phyloP scores from a whole-genome alignment of 495 filamentous ascomycete genomes.

The Pseudomonodictys pantanalensis region DNA sequence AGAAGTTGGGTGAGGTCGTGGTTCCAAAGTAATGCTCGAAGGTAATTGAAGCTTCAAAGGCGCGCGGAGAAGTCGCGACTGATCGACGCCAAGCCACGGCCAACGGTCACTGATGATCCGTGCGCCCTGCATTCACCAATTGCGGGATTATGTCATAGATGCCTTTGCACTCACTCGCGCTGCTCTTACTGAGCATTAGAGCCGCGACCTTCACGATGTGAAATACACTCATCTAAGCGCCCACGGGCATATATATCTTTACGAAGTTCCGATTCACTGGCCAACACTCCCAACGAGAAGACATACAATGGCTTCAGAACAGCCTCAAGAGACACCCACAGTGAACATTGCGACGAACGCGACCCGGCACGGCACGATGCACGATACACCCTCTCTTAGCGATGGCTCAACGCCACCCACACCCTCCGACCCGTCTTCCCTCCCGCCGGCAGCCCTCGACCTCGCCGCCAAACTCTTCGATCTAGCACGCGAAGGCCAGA shows the following conservation, averaged over 20 bases:
- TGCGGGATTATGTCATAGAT: conserved; percentile 19
- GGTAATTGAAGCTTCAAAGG: neutral
- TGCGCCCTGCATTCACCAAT: neutral
- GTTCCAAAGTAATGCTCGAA: neutral
- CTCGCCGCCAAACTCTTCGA: conserved; percentile 46
- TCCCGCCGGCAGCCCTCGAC: conserved; percentile 43
- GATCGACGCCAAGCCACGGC: neutral
- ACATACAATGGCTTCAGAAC: neutral
- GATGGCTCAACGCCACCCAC: neutral
- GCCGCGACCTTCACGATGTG: neutral
- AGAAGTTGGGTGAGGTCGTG: neutral
- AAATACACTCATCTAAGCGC: neutral
- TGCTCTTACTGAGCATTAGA: conserved; percentile 6
- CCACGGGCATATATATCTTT: neutral
- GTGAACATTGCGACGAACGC: neutral
- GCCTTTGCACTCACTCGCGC: neutral
- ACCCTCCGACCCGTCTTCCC: conserved; percentile 12
- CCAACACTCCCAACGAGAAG: neutral
- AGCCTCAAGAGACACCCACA: neutral
- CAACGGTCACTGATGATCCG: too few relatives aligned
- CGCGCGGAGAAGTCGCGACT: neutral
- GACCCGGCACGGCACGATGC: neutral
- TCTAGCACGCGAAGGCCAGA: conserved; percentile 39
- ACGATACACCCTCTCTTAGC: neutral
- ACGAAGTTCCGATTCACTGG: neutral